Evolutionary conservation across 192 early-diverging fungal species (phyloP).

Genomic region (Coemansia sp.): DNA sequence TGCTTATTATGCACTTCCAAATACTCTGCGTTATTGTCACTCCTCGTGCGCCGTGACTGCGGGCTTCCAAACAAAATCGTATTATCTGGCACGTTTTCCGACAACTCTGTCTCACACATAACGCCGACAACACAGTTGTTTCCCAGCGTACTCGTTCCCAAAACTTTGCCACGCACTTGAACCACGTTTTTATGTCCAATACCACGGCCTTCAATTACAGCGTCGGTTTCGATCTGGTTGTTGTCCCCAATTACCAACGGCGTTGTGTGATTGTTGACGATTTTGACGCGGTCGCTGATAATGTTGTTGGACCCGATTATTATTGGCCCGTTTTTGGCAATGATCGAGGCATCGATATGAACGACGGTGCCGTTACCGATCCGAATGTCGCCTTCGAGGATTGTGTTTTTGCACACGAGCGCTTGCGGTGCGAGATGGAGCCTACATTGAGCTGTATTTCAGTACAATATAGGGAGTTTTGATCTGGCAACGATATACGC

Average conservation of each 20-base stretch:
- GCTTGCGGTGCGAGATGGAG: constrained; percentile 44
- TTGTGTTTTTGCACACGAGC: constrained; percentile 46
- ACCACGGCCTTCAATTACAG: constrained; percentile 38
- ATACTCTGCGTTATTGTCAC: constrained; percentile 27
- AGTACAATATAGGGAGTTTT: too few species aligned
- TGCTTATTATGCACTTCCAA: constrained; percentile 34
- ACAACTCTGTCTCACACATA: constrained; percentile 26
- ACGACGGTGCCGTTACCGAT: constrained; percentile 50
- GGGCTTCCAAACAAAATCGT: constrained; percentile 49
- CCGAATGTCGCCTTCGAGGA: constrained; percentile 47
- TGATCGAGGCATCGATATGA: constrained; percentile 48
- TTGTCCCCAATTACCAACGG: constrained; percentile 49
- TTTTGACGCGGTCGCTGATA: constrained; percentile 42
- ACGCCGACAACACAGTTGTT: constrained; percentile 52
- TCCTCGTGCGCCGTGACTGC: constrained; percentile 30
- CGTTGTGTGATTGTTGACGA: constrained; percentile 35
- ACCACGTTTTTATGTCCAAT: constrained; percentile 47
- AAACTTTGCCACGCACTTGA: constrained; percentile 32
- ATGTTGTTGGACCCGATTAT: constrained; percentile 53
- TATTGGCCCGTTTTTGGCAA: constrained; percentile 48
- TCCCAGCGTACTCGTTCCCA: constrained; percentile 41
- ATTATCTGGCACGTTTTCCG: constrained; percentile 41
- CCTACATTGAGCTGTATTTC: constrained; percentile 15
- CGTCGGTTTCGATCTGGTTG: constrained; percentile 47
- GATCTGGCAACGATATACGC: not conserved